Evolutionary conservation across 1,284 basidiomycete species (phyloP), one percentile per base, ranked within the genome.

Genomic region (Rhodotorula sp.): DNA sequence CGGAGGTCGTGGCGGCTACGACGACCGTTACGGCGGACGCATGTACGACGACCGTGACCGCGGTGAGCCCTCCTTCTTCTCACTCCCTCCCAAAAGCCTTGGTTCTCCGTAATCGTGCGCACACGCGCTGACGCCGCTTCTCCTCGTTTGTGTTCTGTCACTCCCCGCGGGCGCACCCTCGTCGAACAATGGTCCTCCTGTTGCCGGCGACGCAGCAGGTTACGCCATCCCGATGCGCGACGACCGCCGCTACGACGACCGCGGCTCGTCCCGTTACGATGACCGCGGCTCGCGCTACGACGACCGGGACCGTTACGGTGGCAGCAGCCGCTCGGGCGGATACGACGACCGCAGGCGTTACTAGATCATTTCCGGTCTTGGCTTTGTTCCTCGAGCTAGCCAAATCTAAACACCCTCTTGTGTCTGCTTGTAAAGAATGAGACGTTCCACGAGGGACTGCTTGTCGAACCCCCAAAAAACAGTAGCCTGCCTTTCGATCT

Each of bases 41-140:
- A 57, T 60, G 26, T 58, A 80, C 76, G 66, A 62, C 42, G 62
- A 65, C 60, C 56, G 63, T 33, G 69, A 67, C 53, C 42, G 62
- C 53, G 58, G 62, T 45, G 46, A 45, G 46, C 44, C 24, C 24
- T 17, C 18, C 33, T 33, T 51, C n/a, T 29, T 45, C 44, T 61
- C 54, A 24, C 55, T 26, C 46, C 37, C 45, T 29, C n/a, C n/a
- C n/a, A n/a, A n/a, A n/a, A n/a, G n/a, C n/a, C n/a, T n/a, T n/a
- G n/a, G n/a, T n/a, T n/a, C n/a, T n/a, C n/a, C n/a, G n/a, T 53
- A 14, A n/a, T 29, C n/a, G 53, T 6, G 29, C 17, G 24, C 24
- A 18, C 17, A 20, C 46, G 15, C 12, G 30, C 57, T 58, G 57
- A 58, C 57, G 57, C 57, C 42, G 57, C 49, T 18, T 51, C 60